These are phyloP conservation scores for Colletotrichum sojae DNA, from an alignment of 2,329 filamentous ascomycete genomes.

Conservation along the genomic window DNA sequence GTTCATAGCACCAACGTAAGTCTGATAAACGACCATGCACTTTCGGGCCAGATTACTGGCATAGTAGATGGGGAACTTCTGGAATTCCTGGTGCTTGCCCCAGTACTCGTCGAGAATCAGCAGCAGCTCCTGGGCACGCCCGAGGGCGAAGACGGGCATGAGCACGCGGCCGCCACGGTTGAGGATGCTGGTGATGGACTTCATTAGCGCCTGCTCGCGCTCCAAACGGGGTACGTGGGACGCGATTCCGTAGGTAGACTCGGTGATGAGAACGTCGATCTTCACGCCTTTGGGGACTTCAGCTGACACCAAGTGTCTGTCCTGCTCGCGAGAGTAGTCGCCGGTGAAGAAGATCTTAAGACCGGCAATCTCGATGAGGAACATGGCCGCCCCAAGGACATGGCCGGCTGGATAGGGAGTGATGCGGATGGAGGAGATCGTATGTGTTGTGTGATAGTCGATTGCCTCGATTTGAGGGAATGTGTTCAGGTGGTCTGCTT, in stretches of 20 bases:
- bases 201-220: conserved; percentile 94
- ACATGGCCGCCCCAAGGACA: conserved; percentile 99
- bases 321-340: conserved; percentile 96
- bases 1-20: conserved; percentile 98
- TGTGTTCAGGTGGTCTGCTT: conserved; percentile 94
- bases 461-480: conserved; percentile 97
- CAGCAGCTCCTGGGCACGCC: conserved; percentile 92
- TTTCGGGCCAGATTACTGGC: conserved; percentile 94
- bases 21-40: conserved; percentile 99
- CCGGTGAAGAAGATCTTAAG: conserved; percentile 98
- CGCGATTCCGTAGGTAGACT: conserved; percentile 96
- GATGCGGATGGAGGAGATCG: conserved; percentile 95
- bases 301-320: conserved; percentile 94
- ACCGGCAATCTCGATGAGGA: conserved; percentile 95
- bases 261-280: conserved; percentile 96
- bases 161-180: conserved; percentile 93
- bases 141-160: conserved; percentile 95
- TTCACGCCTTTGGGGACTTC: conserved; percentile 90
- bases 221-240: conserved; percentile 93
- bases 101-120: conserved; percentile 98
- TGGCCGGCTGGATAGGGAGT: conserved; percentile 98
- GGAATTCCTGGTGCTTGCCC: conserved; percentile 88
- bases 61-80: conserved; percentile 96
- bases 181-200: conserved; percentile 90
- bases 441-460: conserved; percentile 98